Conservation (phyloP, 768 basidiomycete genomes). For the Sarcodon sp. region DNA sequence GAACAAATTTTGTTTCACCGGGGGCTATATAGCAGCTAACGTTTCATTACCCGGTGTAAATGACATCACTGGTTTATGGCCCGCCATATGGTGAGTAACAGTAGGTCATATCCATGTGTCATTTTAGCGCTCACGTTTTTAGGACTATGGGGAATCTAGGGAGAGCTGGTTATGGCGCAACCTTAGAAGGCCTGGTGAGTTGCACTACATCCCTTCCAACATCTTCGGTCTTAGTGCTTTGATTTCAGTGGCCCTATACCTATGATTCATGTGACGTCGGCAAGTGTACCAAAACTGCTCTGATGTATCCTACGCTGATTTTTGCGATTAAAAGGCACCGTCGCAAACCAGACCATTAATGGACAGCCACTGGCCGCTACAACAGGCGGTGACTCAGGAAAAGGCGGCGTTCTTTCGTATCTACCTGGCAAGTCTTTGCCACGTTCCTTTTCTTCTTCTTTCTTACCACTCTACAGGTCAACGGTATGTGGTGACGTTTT, state of each 20-base stretch:
- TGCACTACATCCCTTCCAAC: neutral
- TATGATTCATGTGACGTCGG: conserved; percentile 89
- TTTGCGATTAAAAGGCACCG: conserved; percentile 23
- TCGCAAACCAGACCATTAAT: conserved; percentile 68
- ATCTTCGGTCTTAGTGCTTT: conserved; percentile 1
- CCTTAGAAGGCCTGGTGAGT: conserved; percentile 67
- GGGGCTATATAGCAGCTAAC: conserved; percentile 62
- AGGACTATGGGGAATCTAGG: conserved; percentile 68
- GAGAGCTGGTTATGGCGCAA: conserved; percentile 81
- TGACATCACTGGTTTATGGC: conserved; percentile 59
- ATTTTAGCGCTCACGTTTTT: neutral
- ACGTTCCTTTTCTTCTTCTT: neutral
- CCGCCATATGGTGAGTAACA: conserved; percentile 43
- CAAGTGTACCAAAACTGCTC: no score
- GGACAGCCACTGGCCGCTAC: conserved; percentile 50
- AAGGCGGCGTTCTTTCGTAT: conserved; percentile 53
- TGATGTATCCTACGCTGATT: no score
- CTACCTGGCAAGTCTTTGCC: conserved; percentile 58
- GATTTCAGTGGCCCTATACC: conserved; percentile 61
- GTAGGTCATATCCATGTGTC: neutral
- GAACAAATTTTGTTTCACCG: conserved; percentile 96
- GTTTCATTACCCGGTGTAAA: conserved; percentile 58
- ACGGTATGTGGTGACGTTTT: conserved; percentile 57
- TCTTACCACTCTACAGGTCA: conserved; percentile 5
- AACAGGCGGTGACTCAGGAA: conserved; percentile 41